A percentile compares a stretch with the other conserved stretches of the same genome.
These are phyloP conservation scores for Globisporangium canariense DNA, from an alignment of 352 stramenopile species.

Conservation along the genomic window DNA sequence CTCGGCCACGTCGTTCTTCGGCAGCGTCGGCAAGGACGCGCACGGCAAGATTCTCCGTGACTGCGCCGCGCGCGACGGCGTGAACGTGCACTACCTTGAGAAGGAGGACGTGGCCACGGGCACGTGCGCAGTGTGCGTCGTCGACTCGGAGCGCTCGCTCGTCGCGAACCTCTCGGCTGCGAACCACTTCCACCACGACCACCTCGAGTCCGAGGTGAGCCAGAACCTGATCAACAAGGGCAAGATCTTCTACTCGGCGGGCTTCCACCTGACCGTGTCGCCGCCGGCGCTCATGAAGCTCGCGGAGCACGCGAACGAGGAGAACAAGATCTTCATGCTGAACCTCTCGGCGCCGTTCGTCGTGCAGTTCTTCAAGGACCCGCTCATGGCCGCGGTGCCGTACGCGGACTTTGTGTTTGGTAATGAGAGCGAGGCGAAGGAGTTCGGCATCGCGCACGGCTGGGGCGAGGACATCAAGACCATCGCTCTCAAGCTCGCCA, in stretches of 20 bases:
- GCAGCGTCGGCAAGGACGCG: slow-evolving; percentile 94
- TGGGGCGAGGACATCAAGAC: slow-evolving; percentile 87
- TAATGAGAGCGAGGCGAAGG: slow-evolving; percentile 97
- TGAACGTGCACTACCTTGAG: slow-evolving; percentile 97
- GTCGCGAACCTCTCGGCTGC: slow-evolving; percentile 97
- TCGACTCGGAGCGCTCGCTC: slow-evolving; percentile 95
- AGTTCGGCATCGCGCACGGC: slow-evolving; percentile 90
- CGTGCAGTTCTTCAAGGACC: slow-evolving; percentile 97
- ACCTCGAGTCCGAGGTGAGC: slow-evolving; percentile 82
- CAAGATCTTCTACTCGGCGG: slow-evolving; percentile 96
- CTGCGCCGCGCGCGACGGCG: slow-evolving; percentile 92
- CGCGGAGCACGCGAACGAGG: slow-evolving; percentile 90
- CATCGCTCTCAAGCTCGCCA: slow-evolving; percentile 93
- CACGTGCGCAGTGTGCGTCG: slow-evolving; percentile 97
- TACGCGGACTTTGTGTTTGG: slow-evolving; percentile 99
- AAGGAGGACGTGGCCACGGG: slow-evolving; percentile 92
- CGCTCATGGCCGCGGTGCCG: slow-evolving; percentile 90
- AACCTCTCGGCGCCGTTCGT: slow-evolving; percentile 99
- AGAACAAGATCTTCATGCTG: slow-evolving; percentile 95
- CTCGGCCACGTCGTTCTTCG: slow-evolving; percentile 93
- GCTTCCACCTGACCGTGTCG: slow-evolving; percentile 99
- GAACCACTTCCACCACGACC: slow-evolving; percentile 97
- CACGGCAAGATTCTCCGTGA: slow-evolving; percentile 92
- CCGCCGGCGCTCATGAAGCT: slow-evolving; percentile 90
- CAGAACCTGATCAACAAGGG: slow-evolving; percentile 93